These are phyloP conservation scores for Daldinia sp. DNA, from an alignment of 2,329 filamentous ascomycete species.

Conservation along the genomic window DNA sequence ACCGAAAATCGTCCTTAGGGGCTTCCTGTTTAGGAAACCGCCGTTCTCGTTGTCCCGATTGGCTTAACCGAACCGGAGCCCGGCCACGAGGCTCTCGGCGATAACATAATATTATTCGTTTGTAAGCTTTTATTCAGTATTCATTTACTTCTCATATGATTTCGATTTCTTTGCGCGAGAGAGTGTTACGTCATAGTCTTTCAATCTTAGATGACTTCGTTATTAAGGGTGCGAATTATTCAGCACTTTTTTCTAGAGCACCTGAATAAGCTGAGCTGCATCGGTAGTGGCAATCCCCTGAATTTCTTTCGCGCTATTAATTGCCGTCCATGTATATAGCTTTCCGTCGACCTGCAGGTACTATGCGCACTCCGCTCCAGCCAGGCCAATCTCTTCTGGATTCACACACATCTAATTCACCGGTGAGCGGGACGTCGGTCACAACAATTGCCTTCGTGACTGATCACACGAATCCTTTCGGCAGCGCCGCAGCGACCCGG, in stretches of 20 bases:
- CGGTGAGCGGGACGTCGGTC: slow-evolving; percentile 36
- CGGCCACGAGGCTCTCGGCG: slow-evolving; percentile 30
- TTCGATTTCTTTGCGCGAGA: not conserved
- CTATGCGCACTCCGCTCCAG: slow-evolving; percentile 27
- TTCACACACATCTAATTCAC: slow-evolving; percentile 31
- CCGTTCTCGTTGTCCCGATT: slow-evolving; percentile 26
- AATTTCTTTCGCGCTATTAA: slow-evolving; percentile 31
- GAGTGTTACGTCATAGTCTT: not conserved
- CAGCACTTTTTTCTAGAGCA: slow-evolving; percentile 14
- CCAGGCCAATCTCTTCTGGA: slow-evolving; percentile 32
- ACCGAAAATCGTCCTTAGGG: slow-evolving; percentile 10
- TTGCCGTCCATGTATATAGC: slow-evolving; percentile 31
- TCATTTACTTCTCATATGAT: not conserved
- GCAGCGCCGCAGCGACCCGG: slow-evolving; percentile 36
- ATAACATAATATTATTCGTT: slow-evolving; percentile 11
- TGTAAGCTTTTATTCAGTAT: not conserved
- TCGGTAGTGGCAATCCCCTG: slow-evolving; percentile 24
- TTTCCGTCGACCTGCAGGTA: slow-evolving; percentile 35
- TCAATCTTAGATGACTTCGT: not conserved
- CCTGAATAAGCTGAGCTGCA: slow-evolving; percentile 34
- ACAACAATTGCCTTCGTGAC: slow-evolving; percentile 25
- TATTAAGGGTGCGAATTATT: slow-evolving; percentile 1
- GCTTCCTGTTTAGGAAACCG: slow-evolving; percentile 36
- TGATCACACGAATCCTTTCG: slow-evolving; percentile 38
- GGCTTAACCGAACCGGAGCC: slow-evolving; percentile 26